Evolutionary conservation across 2,329 filamentous ascomycete species (phyloP).

Genomic region (Nemania sp.): DNA sequence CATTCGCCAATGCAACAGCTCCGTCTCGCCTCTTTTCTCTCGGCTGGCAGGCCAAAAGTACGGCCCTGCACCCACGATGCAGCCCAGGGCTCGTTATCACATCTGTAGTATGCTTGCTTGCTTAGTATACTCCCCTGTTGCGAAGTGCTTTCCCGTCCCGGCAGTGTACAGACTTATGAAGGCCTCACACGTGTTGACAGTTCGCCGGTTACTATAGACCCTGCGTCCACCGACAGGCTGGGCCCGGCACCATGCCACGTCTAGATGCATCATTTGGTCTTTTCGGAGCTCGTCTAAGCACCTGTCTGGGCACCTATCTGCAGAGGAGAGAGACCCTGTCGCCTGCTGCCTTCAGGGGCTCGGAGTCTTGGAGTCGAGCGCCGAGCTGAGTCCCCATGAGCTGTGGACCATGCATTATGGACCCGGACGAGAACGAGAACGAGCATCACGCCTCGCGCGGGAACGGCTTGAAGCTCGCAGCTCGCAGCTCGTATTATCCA

Average conservation of each 20-base stretch:
- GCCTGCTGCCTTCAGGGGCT: slow-evolving; percentile 16
- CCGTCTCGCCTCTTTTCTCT: neutral
- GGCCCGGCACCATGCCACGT: slow-evolving; percentile 17
- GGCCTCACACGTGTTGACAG: slow-evolving; percentile 23
- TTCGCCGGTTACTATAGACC: slow-evolving; percentile 14
- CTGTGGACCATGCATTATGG: too few relatives aligned
- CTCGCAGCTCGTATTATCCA: neutral
- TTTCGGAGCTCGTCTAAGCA: slow-evolving; percentile 6
- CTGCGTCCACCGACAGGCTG: slow-evolving; percentile 9
- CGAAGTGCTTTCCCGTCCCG: neutral
- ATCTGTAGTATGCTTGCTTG: slow-evolving; percentile 12
- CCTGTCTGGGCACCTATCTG: neutral
- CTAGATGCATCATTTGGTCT: slow-evolving; percentile 17
- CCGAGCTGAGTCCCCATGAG: neutral
- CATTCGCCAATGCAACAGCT: too few relatives aligned
- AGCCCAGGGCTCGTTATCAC: slow-evolving; percentile 17
- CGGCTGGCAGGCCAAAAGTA: slow-evolving; percentile 9
- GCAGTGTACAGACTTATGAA: slow-evolving; percentile 7
- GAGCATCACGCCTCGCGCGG: too few relatives aligned
- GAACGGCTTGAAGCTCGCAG: neutral
- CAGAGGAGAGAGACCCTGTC: neutral
- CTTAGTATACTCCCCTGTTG: neutral
- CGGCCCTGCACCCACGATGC: neutral
- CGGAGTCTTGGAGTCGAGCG: neutral
- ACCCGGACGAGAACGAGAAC: too few relatives aligned